phyloP scores from a whole-genome alignment of 768 basidiomycete species.

The Kwoniella mangroviensis region DNA sequence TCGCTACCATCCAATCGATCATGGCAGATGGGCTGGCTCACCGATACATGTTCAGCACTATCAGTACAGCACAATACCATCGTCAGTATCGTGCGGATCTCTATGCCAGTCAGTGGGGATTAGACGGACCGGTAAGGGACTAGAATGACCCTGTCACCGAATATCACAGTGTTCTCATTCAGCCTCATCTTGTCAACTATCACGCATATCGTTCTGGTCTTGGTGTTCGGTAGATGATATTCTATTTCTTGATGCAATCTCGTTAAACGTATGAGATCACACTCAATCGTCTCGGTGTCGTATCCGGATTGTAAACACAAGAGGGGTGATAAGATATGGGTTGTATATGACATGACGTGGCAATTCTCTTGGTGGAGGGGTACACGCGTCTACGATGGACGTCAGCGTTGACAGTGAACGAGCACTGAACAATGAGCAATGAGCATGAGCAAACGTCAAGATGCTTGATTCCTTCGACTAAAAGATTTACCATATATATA shows the following conservation, averaged over 20 bases:
- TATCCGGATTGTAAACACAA: no score
- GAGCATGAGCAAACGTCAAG: neutral
- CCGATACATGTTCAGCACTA: slow-evolving; percentile 62
- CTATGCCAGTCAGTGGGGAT: slow-evolving; percentile 60
- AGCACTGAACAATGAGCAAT: neutral
- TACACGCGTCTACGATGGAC: slow-evolving; percentile 4
- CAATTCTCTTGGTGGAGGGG: slow-evolving; percentile 6
- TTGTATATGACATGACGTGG: neutral
- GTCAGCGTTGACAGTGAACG: slow-evolving; percentile 12
- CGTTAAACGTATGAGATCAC: no score
- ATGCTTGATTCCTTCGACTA: no score
- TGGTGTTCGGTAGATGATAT: no score
- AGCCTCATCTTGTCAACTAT: slow-evolving; percentile 63
- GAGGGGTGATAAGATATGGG: neutral
- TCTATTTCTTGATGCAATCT: no score
- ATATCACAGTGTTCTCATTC: slow-evolving; percentile 70
- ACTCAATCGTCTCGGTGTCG: no score
- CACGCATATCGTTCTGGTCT: neutral
- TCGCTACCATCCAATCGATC: no score
- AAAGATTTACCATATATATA: no score
- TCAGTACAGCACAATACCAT: neutral
- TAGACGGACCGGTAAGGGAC: slow-evolving; percentile 72
- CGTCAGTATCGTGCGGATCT: slow-evolving; percentile 2
- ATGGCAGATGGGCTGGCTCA: slow-evolving; percentile 49
- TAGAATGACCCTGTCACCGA: slow-evolving; percentile 71